Evolutionary conservation across 768 basidiomycete genomes (phyloP), one percentile per base, ranked within the genome.

Genomic region (Tricholoma hemisulphureum): DNA sequence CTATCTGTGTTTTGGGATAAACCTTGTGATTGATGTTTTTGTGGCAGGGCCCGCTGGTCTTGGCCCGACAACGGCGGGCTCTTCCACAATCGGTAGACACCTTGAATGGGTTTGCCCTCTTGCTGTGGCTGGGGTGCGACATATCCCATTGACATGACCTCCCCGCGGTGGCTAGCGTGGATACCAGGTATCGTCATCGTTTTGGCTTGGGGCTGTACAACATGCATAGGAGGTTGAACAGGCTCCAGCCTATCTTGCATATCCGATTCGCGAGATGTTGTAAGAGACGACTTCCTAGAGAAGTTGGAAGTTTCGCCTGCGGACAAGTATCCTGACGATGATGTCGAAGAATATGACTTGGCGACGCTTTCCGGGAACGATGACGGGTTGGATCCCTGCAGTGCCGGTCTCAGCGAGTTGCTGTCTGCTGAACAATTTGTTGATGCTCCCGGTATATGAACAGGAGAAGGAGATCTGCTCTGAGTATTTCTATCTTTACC

Each of bases 101-200:
- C 83, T 69, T 85, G 85, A 31, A 89, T 83, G 20, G 83, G 61
- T 65, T 77, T 75, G 51, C 69, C 71, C 20, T 80, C 77, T 9
- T 72, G 59, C 0, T 73, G 66, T 14, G 74, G 65, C 43, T 75
- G 71, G 4, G 81, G 77, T 10, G 88, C 84, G 56, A 83, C 82
- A 64, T 89, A 87, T 10, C 92, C 92, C 80, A 94, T 80, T 3
- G 91, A 88, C 86, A 91, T 90, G 41, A 93, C 83, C 59, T 93
- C 90, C 8, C 88, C 89, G n/a, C 83, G 84, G 65, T 93, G 87
- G 63, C 86, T 89, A 3, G 84, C 90, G 65, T 93, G 91, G 58
- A 94, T 94, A 2, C 90, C 89, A 8, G 92, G 92, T 61, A 94
- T 93, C 13, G 83, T 86, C 92, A 94, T 94, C 39, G 81, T 87